Percentiles rank a stretch among this genome's conserved stretches.
phyloP scores from a whole-genome alignment of 2,329 filamentous ascomycete genomes.

The Calonectria multiphialidica region DNA sequence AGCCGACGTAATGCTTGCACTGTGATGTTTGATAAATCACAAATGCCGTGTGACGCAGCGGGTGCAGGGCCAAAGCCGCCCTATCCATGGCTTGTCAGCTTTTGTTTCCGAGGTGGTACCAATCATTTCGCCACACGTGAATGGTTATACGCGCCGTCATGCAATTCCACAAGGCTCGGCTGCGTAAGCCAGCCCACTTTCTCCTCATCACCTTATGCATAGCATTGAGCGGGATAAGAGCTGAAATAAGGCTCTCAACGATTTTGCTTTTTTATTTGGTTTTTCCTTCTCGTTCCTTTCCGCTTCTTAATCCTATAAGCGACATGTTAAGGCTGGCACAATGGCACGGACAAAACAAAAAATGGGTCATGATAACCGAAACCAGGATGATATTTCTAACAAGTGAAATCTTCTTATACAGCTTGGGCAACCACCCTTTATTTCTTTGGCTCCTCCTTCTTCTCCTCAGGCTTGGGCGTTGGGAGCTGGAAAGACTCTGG shows the following conservation, averaged over 20 bases:
- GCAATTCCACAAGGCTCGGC: constrained; percentile 29
- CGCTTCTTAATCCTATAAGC: background rate
- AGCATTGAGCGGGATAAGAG: constrained; percentile 10
- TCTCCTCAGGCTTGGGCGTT: constrained; percentile 93
- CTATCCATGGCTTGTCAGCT: constrained; percentile 36
- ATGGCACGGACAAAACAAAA: constrained; percentile 15
- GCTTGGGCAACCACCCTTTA: constrained; percentile 58
- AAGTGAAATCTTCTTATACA: constrained; percentile 48
- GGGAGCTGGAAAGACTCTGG: constrained; percentile 94
- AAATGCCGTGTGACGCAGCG: constrained; percentile 29
- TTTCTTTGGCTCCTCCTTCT: constrained; percentile 93
- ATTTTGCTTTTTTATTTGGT: background rate
- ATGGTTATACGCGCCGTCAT: constrained; percentile 15
- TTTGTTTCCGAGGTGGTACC: constrained; percentile 36
- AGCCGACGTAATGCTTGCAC: constrained; percentile 18
- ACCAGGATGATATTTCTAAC: constrained; percentile 47
- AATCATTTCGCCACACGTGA: constrained; percentile 34
- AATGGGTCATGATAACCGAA: constrained; percentile 31
- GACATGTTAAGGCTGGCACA: constrained; percentile 22
- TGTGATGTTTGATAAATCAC: constrained; percentile 28
- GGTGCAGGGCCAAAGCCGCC: constrained; percentile 7
- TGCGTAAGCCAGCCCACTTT: constrained; percentile 24
- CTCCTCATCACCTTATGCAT: constrained; percentile 7
- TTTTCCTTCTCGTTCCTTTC: too few species aligned
- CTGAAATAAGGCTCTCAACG: background rate